Percentiles rank a stretch among this genome's conserved stretches.
Evolutionary conservation across 2,329 filamentous ascomycete species (phyloP).

Genomic region (Pseudogymnoascus sp.): DNA sequence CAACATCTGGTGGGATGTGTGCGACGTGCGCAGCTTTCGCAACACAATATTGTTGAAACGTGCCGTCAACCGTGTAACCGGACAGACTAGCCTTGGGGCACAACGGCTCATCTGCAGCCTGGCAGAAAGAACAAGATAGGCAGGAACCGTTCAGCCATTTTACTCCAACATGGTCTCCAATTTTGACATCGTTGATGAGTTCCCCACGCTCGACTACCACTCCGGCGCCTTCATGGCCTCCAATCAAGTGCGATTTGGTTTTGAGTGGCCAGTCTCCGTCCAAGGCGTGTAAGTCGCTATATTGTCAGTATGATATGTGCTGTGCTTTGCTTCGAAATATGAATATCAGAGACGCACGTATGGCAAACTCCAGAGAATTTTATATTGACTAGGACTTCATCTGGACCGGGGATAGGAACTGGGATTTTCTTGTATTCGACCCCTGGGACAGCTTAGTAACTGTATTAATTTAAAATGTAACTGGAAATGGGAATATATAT

Average conservation of each 20-base stretch:
- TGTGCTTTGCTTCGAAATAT: not conserved
- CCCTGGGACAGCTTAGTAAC: constrained; percentile 32
- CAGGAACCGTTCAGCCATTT: constrained; percentile 92
- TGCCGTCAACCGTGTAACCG: constrained; percentile 87
- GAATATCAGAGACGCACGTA: constrained; percentile 36
- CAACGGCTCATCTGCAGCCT: constrained; percentile 71
- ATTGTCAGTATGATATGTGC: not conserved
- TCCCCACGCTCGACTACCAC: constrained; percentile 73
- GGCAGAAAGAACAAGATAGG: constrained; percentile 76
- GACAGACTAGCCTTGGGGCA: constrained; percentile 69
- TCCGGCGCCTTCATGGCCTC: constrained; percentile 74
- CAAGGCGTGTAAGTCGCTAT: constrained; percentile 50
- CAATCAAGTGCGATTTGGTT: constrained; percentile 78
- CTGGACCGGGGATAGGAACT: constrained; percentile 68
- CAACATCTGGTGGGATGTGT: constrained; percentile 67
- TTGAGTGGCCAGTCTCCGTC: constrained; percentile 83
- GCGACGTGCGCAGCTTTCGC: constrained; percentile 82
- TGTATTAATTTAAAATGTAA: not conserved
- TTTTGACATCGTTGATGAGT: constrained; percentile 66
- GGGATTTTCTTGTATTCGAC: constrained; percentile 69
- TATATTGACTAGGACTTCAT: constrained; percentile 83
- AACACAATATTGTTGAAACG: constrained; percentile 87
- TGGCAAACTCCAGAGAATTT: constrained; percentile 83
- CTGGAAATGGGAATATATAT: too few species aligned
- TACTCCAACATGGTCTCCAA: constrained; percentile 81